Conservation (phyloP, 1,139 yeast genomes). For the Blastobotrys aristatus region DNA sequence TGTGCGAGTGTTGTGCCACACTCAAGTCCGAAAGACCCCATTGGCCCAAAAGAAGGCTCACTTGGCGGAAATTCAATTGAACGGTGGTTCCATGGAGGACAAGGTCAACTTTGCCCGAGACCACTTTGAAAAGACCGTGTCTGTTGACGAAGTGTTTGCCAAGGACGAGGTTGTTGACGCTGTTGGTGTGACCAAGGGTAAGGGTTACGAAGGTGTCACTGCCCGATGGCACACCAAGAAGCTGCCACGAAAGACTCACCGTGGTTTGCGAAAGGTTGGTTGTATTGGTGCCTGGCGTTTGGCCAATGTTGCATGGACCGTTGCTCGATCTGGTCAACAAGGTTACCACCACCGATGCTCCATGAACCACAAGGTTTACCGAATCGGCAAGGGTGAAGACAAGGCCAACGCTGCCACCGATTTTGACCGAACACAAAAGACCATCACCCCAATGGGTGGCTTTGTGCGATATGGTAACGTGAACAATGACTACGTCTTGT, state of each 20-base stretch:
- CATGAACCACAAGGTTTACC: constrained; percentile 99
- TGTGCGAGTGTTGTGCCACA: constrained; percentile 98
- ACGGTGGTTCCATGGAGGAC: constrained; percentile 98
- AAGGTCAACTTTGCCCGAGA: constrained; percentile 98
- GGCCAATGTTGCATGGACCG: constrained; percentile 99
- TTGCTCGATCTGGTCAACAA: constrained; percentile 99
- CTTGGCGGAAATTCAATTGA: constrained; percentile 98
- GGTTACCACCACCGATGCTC: constrained; percentile 99
- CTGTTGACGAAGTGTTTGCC: constrained; percentile 94
- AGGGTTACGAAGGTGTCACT: constrained; percentile 99
- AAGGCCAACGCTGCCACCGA: constrained; percentile 93
- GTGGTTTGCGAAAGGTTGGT: constrained; percentile 99
- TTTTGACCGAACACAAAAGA: constrained; percentile 99
- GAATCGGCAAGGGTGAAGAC: constrained; percentile 96
- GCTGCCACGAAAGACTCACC: constrained; percentile 99
- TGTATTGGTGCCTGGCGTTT: constrained; percentile 99
- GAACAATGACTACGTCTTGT: constrained; percentile 93
- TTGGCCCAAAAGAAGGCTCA: constrained; percentile 99
- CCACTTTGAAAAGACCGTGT: constrained; percentile 98
- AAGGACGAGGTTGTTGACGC: constrained; percentile 98
- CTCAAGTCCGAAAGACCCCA: constrained; percentile 99
- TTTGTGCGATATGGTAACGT: constrained; percentile 99
- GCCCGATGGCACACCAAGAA: constrained; percentile 99
- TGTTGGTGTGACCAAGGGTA: constrained; percentile 99
- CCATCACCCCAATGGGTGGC: constrained; percentile 99